phyloP scores from a whole-genome alignment of 495 filamentous ascomycete species.

The Stereocaulon alpinum region DNA sequence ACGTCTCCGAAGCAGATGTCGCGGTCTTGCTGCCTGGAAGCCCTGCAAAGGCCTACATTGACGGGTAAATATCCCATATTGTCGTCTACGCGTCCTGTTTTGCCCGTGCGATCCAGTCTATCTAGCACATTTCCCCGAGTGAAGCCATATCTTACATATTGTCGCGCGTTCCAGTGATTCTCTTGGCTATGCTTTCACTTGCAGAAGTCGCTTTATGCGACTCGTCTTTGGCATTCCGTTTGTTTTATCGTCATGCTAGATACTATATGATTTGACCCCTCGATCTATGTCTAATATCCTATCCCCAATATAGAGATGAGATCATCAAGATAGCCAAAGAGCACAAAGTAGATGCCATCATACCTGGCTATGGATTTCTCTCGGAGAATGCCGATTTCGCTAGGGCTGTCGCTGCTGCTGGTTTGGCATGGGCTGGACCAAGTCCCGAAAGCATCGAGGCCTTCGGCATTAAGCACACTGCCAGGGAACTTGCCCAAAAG shows the following conservation, averaged over 20 bases:
- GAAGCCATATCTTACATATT: too few relatives aligned
- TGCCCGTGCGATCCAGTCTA: background rate
- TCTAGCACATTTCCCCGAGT: too few relatives aligned
- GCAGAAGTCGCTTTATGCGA: too few relatives aligned
- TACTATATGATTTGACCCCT: background rate
- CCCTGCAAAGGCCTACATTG: conserved; percentile 37
- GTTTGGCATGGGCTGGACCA: conserved; percentile 46
- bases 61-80: conserved; percentile 26
- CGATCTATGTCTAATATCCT: background rate
- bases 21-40: conserved; percentile 38
- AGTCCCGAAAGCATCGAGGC: conserved; percentile 40
- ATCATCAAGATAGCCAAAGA: conserved; percentile 40
- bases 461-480: conserved; percentile 50
- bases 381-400: conserved; percentile 52
- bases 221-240: too few relatives aligned
- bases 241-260: too few relatives aligned
- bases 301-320: conserved; percentile 25
- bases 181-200: too few relatives aligned
- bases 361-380: conserved; percentile 50
- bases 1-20: conserved; percentile 44
- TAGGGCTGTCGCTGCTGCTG: conserved; percentile 33
- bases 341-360: conserved; percentile 37
- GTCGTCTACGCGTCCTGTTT: background rate
- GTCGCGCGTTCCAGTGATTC: too few relatives aligned
- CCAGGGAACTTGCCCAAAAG: conserved; percentile 38